These are phyloP conservation scores for Galium porrigens DNA, from an alignment of 305 asterid genomes.

Conservation along the genomic window DNA sequence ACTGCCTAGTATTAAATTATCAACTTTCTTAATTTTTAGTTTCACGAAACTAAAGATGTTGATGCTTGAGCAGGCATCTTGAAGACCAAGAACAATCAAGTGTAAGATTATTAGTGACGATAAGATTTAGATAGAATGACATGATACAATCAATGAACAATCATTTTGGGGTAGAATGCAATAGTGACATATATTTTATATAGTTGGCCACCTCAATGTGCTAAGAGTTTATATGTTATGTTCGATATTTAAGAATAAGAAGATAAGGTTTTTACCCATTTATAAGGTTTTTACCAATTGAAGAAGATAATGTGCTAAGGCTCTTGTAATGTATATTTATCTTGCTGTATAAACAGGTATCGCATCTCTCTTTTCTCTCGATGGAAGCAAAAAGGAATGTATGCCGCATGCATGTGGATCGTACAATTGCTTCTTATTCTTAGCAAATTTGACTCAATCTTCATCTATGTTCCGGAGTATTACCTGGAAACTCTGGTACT, in stretches of 20 bases:
- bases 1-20: not conserved
- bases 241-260: not conserved
- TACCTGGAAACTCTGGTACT: constrained; percentile 83
- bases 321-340: not conserved
- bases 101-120: no score
- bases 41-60: not conserved
- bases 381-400: constrained; percentile 96
- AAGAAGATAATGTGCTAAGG: no score
- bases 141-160: not conserved
- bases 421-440: constrained; percentile 76
- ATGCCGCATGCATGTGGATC: constrained; percentile 85
- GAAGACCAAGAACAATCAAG: not conserved
- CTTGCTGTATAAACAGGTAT: constrained; percentile 44
- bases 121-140: not conserved
- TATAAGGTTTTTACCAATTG: not conserved
- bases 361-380: constrained; percentile 68
- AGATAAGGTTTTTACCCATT: not conserved
- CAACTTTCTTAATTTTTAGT: not conserved
- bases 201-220: not conserved
- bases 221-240: not conserved
- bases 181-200: not conserved
- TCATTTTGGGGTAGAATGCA: not conserved
- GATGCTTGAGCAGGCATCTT: not conserved
- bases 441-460: constrained; percentile 66
- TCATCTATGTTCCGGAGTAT: constrained; percentile 70